Percentiles rank a stretch among this genome's conserved stretches.
These are phyloP conservation scores for Sclerotinia subarctica DNA, from an alignment of 2,329 filamentous ascomycete genomes.

Conservation along the genomic window DNA sequence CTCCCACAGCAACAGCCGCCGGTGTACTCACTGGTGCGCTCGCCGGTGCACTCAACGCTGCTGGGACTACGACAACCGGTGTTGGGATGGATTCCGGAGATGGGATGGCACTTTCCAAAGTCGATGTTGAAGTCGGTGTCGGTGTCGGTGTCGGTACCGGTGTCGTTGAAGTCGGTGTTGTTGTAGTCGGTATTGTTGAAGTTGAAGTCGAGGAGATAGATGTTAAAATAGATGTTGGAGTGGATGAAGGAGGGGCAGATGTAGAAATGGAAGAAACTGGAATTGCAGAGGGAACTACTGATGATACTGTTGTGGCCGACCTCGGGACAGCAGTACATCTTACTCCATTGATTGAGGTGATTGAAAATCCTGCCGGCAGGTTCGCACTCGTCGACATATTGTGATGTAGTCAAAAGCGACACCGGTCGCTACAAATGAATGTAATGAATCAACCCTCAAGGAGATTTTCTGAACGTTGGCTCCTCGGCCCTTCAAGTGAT, in stretches of 20 bases:
- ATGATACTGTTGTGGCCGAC: conserved; percentile 27
- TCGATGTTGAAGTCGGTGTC: conserved; percentile 5
- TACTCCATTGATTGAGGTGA: conserved; percentile 50
- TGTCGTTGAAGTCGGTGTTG: conserved; percentile 18
- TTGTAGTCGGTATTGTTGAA: background rate
- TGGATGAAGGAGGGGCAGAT: background rate
- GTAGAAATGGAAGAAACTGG: conserved; percentile 13
- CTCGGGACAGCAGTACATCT: conserved; percentile 54
- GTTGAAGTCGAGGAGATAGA: conserved; percentile 11
- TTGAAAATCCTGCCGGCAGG: conserved; percentile 48
- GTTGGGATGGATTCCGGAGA: conserved; percentile 22
- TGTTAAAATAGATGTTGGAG: conserved; percentile 17
- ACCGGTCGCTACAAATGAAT: conserved; percentile 31
- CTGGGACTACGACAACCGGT: conserved; percentile 48
- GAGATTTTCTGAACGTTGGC: conserved; percentile 27
- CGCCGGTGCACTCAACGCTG: conserved; percentile 28
- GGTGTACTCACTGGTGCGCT: conserved; percentile 16
- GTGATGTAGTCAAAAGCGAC: conserved; percentile 31
- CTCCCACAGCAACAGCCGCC: conserved; percentile 17
- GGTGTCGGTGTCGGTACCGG: conserved; percentile 6
- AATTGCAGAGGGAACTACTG: conserved; percentile 21
- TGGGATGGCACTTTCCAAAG: conserved; percentile 18
- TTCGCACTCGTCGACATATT: conserved; percentile 43
- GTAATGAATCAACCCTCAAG: conserved; percentile 33
- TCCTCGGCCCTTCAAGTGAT: conserved; percentile 33